phyloP scores from a whole-genome alignment of 108 stramenopile species.

The Epipyxis sp. region DNA sequence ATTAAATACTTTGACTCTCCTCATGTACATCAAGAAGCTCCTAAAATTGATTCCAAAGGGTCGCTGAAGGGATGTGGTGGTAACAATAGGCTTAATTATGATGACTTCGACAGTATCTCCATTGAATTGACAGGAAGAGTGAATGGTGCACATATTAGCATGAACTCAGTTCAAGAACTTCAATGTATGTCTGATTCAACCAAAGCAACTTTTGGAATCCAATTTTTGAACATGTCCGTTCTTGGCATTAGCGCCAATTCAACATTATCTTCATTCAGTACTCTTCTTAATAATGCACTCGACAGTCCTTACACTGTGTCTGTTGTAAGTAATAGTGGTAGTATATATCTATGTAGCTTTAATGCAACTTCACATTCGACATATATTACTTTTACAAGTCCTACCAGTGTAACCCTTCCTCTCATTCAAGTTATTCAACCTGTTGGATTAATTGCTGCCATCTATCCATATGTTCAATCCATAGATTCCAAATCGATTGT shows the following conservation, averaged over 20 bases:
- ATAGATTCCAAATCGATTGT: constrained; percentile 42
- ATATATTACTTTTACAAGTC: too few relatives aligned
- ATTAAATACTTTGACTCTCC: constrained; percentile 38
- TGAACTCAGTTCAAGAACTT: constrained; percentile 58
- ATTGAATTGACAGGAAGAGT: constrained; percentile 47
- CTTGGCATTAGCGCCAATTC: too few relatives aligned
- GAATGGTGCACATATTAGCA: constrained; percentile 52
- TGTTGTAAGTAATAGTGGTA: not conserved
- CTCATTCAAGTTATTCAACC: too few relatives aligned
- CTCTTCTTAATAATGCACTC: too few relatives aligned
- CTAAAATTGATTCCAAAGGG: constrained; percentile 50
- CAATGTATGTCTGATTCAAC: constrained; percentile 33
- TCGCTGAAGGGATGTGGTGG: constrained; percentile 59
- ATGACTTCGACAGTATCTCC: constrained; percentile 39
- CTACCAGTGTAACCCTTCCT: too few relatives aligned
- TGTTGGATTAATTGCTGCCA: too few relatives aligned
- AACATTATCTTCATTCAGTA: too few relatives aligned
- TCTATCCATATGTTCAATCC: constrained; percentile 41
- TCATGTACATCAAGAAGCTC: constrained; percentile 41
- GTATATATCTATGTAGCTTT: not conserved
- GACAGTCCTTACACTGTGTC: too few relatives aligned
- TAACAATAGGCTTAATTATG: constrained; percentile 51
- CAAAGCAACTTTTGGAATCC: not conserved
- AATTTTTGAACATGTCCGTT: not conserved
- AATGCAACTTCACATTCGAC: too few relatives aligned